phyloP scores from a whole-genome alignment of 495 filamentous ascomycete species.

The Cercophora sp. region DNA sequence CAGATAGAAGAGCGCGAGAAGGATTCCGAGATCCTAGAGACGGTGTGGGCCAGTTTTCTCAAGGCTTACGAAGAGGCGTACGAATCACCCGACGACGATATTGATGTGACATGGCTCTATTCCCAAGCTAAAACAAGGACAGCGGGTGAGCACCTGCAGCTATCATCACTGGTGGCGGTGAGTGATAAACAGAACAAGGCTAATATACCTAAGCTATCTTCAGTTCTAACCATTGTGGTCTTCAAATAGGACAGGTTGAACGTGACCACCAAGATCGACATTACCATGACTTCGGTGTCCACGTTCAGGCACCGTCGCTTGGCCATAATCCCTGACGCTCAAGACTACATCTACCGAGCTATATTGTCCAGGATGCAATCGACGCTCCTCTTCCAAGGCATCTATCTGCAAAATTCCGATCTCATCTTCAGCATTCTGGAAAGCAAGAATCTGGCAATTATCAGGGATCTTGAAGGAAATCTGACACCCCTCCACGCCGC shows the following conservation, averaged over 20 bases:
- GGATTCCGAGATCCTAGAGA: slow-evolving; percentile 2
- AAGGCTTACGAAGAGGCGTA: not conserved
- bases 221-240: not conserved
- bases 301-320: slow-evolving; percentile 6
- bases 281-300: slow-evolving; percentile 5
- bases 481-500: slow-evolving; percentile 12
- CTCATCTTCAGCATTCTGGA: not conserved
- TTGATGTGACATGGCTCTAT: slow-evolving; percentile 8
- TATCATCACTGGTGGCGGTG: not conserved
- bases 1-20: slow-evolving; percentile 9
- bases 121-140: slow-evolving; percentile 1
- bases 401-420: not conserved
- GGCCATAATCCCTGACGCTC: not conserved
- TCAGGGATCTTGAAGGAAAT: not conserved
- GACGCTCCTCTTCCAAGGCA: slow-evolving; percentile 1
- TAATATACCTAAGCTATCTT: no score
- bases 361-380: slow-evolving; percentile 5
- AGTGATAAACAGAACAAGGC: not conserved
- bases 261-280: not conserved
- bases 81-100: not conserved
- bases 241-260: not conserved
- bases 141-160: not conserved
- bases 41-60: not conserved
- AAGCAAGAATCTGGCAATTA: not conserved
- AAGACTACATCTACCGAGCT: slow-evolving; percentile 11